Conservation (phyloP, 805 yeast species). For the Danielia reshetovae region DNA sequence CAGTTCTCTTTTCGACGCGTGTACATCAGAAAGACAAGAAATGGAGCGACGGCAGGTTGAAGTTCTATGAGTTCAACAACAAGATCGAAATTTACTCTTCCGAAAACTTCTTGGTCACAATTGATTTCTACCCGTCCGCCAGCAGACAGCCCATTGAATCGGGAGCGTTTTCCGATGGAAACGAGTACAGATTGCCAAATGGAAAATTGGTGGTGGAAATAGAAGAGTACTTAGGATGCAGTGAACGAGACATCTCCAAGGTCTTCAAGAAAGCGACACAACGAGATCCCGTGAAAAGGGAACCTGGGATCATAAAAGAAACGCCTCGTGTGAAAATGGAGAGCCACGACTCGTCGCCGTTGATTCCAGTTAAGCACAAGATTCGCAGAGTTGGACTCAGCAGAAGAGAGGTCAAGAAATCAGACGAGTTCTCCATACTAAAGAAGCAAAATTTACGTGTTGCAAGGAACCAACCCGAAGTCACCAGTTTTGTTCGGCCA, state of each 20-base stretch:
- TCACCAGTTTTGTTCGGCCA: background rate
- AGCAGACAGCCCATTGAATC: constrained; percentile 15
- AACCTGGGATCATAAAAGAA: background rate
- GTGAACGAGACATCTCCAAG: constrained; percentile 35
- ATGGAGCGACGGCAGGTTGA: constrained; percentile 51
- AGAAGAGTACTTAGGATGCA: constrained; percentile 25
- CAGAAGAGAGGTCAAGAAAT: background rate
- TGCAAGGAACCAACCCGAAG: constrained; percentile 1
- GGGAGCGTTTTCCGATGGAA: constrained; percentile 18
- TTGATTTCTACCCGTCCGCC: constrained; percentile 30
- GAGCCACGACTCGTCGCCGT: background rate
- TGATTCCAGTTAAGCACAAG: no score
- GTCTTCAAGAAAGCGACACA: constrained; percentile 9
- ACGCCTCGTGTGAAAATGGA: background rate
- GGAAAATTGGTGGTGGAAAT: constrained; percentile 28
- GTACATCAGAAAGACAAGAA: constrained; percentile 43
- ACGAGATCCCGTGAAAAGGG: background rate
- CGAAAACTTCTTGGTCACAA: constrained; percentile 27
- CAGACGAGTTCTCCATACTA: background rate
- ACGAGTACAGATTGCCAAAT: constrained; percentile 24
- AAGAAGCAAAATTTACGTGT: background rate
- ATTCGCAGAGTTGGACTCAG: no score
- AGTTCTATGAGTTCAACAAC: constrained; percentile 45
- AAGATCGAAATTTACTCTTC: constrained; percentile 43
- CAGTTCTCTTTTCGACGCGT: constrained; percentile 44